phyloP scores from a whole-genome alignment of 2,329 filamentous ascomycete genomes.

The Clarireedia hainanense region DNA sequence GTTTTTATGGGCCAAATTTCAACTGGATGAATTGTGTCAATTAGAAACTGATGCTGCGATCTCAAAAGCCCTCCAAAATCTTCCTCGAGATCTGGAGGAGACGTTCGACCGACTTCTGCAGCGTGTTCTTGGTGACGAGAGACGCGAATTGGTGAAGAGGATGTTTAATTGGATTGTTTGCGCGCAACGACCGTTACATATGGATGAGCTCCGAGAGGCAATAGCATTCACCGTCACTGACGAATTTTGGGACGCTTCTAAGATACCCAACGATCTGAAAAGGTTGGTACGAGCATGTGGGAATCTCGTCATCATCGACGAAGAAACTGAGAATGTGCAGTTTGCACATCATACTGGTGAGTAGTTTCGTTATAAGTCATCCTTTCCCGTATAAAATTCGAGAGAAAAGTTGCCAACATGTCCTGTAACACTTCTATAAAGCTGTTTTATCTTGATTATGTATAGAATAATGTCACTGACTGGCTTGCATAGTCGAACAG shows the following conservation, averaged over 20 bases:
- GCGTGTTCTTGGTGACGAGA: slow-evolving; percentile 4
- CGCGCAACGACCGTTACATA: slow-evolving; percentile 7
- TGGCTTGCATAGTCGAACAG: neutral
- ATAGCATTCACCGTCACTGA: neutral
- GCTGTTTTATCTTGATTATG: neutral
- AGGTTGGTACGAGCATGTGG: neutral
- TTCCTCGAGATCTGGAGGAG: slow-evolving; percentile 10
- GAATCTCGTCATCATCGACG: neutral
- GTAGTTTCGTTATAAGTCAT: neutral
- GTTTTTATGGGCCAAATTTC: slow-evolving; percentile 14
- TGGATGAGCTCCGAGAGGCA: slow-evolving; percentile 12
- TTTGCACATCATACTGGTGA: neutral
- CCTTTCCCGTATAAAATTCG: neutral
- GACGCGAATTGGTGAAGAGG: slow-evolving; percentile 3
- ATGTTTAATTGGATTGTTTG: slow-evolving; percentile 15
- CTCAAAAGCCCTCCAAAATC: slow-evolving; percentile 3
- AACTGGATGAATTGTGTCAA: slow-evolving; percentile 10
- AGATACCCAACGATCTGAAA: slow-evolving; percentile 1
- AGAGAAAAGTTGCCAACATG: neutral
- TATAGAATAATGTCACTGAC: neutral
- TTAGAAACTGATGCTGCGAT: slow-evolving; percentile 12
- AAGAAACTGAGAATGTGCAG: neutral
- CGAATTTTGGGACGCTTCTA: neutral
- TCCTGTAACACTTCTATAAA: neutral
- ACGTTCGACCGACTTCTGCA: slow-evolving; percentile 14